A percentile compares a stretch with the other conserved stretches of the same genome.
These are phyloP conservation scores for Chlorella vulgaris DNA, from an alignment of 139 green algal genomes.

Conservation along the genomic window DNA sequence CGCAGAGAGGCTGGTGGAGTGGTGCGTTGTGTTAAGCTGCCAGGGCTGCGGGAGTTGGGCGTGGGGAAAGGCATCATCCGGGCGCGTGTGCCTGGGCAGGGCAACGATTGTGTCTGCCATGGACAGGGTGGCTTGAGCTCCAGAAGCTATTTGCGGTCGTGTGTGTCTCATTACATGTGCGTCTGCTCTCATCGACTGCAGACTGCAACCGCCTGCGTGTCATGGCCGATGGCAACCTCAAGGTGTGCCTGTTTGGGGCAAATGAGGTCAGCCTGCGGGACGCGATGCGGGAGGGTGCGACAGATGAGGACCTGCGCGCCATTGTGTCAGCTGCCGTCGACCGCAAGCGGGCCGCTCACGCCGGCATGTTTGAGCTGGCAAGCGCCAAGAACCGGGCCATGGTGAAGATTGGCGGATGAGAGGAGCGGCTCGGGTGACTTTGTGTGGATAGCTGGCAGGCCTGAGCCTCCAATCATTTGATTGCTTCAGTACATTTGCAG, in stretches of 20 bases:
- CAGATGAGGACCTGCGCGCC: slow-evolving; percentile 76
- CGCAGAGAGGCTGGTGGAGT: too few species aligned
- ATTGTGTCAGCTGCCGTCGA: slow-evolving; percentile 90
- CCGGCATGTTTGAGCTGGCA: slow-evolving; percentile 93
- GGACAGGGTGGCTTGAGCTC: too few species aligned
- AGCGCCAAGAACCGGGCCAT: slow-evolving; percentile 89
- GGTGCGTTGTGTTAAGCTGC: not conserved
- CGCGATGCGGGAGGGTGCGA: slow-evolving; percentile 87
- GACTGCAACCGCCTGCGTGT: slow-evolving; percentile 93
- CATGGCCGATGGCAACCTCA: slow-evolving; percentile 96
- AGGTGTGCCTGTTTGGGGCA: slow-evolving; percentile 97
- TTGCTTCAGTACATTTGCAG: too few species aligned
- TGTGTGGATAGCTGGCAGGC: too few species aligned
- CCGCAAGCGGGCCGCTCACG: slow-evolving; percentile 91
- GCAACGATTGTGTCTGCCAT: too few species aligned
- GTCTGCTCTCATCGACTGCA: too few species aligned
- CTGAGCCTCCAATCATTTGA: too few species aligned
- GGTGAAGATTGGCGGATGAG: slow-evolving; percentile 95
- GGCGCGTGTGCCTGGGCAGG: too few species aligned
- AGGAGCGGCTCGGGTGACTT: too few species aligned
- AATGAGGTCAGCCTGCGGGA: slow-evolving; percentile 92
- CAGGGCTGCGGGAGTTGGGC: too few species aligned
- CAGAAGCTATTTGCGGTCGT: too few species aligned
- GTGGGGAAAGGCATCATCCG: too few species aligned
- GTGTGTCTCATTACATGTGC: not conserved